These are phyloP conservation scores for Candida stauntonica DNA, from an alignment of 805 yeast species.

Conservation along the genomic window DNA sequence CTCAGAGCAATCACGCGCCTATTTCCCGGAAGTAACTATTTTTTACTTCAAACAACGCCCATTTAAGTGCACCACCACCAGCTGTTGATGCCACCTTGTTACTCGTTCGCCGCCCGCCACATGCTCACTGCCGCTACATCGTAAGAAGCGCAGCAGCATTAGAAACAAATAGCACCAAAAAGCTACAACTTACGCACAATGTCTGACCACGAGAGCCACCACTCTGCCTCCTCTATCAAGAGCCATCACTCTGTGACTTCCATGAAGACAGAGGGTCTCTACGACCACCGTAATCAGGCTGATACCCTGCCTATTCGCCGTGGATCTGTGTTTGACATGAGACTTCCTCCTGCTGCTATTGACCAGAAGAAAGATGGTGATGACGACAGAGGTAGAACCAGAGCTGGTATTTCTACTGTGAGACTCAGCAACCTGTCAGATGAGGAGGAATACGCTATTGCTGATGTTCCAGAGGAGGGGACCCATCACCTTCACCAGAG, in stretches of 20 bases:
- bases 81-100: constrained; percentile 9
- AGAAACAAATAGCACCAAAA: background rate
- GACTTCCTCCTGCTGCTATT: constrained; percentile 24
- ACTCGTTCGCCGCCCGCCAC: constrained; percentile 1
- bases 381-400: too few species aligned
- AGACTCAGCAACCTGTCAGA: background rate
- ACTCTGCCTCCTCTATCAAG: too few species aligned
- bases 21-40: too few species aligned
- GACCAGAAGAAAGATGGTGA: background rate
- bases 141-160: background rate
- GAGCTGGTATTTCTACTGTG: background rate
- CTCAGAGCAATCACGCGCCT: too few species aligned
- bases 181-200: constrained; percentile 7
- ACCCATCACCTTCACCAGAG: background rate
- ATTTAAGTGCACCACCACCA: too few species aligned
- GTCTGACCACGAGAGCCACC: constrained; percentile 28
- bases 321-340: constrained; percentile 18
- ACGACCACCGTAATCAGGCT: constrained; percentile 47
- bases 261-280: constrained; percentile 37
- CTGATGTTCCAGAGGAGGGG: background rate
- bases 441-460: background rate
- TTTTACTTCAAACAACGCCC: too few species aligned
- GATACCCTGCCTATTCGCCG: constrained; percentile 36
- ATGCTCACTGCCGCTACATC: constrained; percentile 8
- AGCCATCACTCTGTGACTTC: constrained; percentile 26